Evolutionary conservation across 164 flowering plant species (phyloP), one percentile per base, ranked within the genome.

Genomic region (Macadamia tetraphylla): DNA sequence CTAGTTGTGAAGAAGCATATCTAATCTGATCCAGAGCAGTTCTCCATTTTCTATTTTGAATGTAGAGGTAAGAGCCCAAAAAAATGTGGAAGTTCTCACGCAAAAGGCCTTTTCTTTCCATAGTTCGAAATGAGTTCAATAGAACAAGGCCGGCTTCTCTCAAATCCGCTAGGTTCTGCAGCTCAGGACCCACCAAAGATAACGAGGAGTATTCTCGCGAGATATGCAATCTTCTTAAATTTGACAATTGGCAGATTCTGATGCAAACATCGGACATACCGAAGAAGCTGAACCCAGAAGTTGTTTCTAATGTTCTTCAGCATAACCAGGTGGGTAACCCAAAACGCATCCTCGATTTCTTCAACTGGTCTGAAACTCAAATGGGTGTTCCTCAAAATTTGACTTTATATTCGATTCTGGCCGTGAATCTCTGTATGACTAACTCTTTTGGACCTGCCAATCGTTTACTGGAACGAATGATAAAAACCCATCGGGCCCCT

Each of bases 261-360:
- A 60, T 91, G 57, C 73, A 79, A 1, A 77, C 88, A 10, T 81
- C 86, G 7, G 67, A 73, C 53, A 32, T 81, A 3, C 62, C 68
- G 30, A 64, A 65, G 56, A 81, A 69, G 60, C 80, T 91, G 10
- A 85, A 70, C 78, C 81, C 86, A 29, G 78, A 83, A 14, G 69
- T 83, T 31, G 70, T 91, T 51, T 76, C 58, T 6, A 66, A 80
- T 6, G 80, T 87, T 35, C 81, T 91, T 40, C 74, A 29, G 7
- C 75, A 81, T 30, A 79, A 79, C 74, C 70, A 63, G 61, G 71
- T 74, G 1, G n/a, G 52, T 71, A 74, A 85, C 18, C 79, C 87
- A 43, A 73, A 62, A 30, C 83, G 77, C 61, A 86, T 91, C 29
- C 72, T 81, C 30, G 53, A 64, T 65, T 92, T 92, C 86, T 83